A percentile compares a stretch with the other conserved stretches of the same genome.
phyloP scores from a whole-genome alignment of 2,329 filamentous ascomycete species.

The Colletotrichum sp. region DNA sequence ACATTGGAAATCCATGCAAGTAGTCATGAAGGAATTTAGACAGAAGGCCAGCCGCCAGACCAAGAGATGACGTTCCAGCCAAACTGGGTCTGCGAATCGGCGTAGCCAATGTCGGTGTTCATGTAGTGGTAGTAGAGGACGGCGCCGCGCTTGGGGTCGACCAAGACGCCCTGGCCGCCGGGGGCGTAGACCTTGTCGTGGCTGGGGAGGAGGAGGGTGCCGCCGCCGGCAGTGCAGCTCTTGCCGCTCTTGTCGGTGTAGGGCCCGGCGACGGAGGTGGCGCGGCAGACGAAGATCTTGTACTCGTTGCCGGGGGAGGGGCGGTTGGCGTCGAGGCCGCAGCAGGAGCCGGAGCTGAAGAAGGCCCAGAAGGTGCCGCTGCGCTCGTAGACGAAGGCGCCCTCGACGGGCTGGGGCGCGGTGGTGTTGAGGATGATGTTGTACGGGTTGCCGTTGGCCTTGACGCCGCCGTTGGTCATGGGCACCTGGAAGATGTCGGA shows the following conservation, averaged over 20 bases:
- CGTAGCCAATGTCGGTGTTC: slow-evolving; percentile 36
- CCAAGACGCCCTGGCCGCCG: slow-evolving; percentile 59
- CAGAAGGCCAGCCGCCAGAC: slow-evolving; percentile 52
- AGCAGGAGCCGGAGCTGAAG: slow-evolving; percentile 66
- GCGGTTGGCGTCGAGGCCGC: slow-evolving; percentile 55
- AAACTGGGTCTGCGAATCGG: slow-evolving; percentile 51
- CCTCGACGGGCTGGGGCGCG: slow-evolving; percentile 61
- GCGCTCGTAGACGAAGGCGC: slow-evolving; percentile 58
- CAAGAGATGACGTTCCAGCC: slow-evolving; percentile 57
- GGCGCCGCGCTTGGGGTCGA: slow-evolving; percentile 31
- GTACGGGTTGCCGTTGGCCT: slow-evolving; percentile 29
- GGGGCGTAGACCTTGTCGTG: slow-evolving; percentile 69
- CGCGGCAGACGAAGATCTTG: slow-evolving; percentile 69
- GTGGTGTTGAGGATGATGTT: slow-evolving; percentile 60
- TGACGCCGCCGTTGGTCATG: slow-evolving; percentile 43
- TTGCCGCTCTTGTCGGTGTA: slow-evolving; percentile 63
- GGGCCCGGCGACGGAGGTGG: slow-evolving; percentile 51
- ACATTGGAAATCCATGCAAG: too few species aligned
- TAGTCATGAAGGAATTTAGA: background rate
- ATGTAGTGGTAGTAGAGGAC: slow-evolving; percentile 52
- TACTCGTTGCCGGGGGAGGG: slow-evolving; percentile 68
- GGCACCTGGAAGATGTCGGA: slow-evolving; percentile 64
- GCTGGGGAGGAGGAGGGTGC: slow-evolving; percentile 64
- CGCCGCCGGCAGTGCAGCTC: slow-evolving; percentile 64
- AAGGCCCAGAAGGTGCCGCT: slow-evolving; percentile 69